Evolutionary conservation across 2,329 filamentous ascomycete species (phyloP).

Genomic region (Exophiala mesophila): DNA sequence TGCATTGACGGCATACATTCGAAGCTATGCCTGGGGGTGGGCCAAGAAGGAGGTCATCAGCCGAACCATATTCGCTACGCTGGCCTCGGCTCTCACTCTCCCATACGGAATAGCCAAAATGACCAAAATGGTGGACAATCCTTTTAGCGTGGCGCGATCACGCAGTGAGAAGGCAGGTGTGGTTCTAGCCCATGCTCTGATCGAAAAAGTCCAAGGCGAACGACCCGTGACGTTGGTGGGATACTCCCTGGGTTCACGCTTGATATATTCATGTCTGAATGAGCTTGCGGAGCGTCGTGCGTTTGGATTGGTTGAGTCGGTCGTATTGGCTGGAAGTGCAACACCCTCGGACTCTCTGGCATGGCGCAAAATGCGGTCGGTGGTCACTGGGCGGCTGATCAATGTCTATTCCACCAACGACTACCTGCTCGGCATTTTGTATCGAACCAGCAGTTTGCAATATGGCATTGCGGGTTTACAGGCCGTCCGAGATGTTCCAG

Average conservation of each 20-base stretch:
- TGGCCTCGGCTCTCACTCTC: conserved; percentile 46
- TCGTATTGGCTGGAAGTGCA: conserved; percentile 69
- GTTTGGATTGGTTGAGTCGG: conserved; percentile 72
- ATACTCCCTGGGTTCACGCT: conserved; percentile 66
- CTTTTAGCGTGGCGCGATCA: conserved; percentile 64
- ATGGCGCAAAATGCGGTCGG: conserved; percentile 66
- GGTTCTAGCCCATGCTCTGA: conserved; percentile 67
- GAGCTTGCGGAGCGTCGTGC: conserved; percentile 66
- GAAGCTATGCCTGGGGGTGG: conserved; percentile 65
- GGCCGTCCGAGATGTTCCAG: conserved; percentile 59
- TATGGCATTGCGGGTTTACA: conserved; percentile 73
- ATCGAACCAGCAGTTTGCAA: conserved; percentile 69
- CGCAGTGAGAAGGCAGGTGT: conserved; percentile 67
- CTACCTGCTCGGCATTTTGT: conserved; percentile 75
- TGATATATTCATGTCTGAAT: conserved; percentile 70
- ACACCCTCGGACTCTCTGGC: conserved; percentile 61
- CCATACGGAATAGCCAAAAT: conserved; percentile 57
- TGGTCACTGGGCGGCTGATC: conserved; percentile 68
- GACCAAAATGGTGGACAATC: conserved; percentile 64
- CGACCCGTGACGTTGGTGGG: conserved; percentile 67
- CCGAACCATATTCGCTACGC: conserved; percentile 57
- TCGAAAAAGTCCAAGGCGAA: conserved; percentile 69
- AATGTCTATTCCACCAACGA: conserved; percentile 79
- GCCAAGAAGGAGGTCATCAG: conserved; percentile 66
- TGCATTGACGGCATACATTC: conserved; percentile 65